Evolutionary conservation across 2,329 filamentous ascomycete genomes (phyloP), one percentile per base, ranked within the genome.

Genomic region (Sporothrix pallida): DNA sequence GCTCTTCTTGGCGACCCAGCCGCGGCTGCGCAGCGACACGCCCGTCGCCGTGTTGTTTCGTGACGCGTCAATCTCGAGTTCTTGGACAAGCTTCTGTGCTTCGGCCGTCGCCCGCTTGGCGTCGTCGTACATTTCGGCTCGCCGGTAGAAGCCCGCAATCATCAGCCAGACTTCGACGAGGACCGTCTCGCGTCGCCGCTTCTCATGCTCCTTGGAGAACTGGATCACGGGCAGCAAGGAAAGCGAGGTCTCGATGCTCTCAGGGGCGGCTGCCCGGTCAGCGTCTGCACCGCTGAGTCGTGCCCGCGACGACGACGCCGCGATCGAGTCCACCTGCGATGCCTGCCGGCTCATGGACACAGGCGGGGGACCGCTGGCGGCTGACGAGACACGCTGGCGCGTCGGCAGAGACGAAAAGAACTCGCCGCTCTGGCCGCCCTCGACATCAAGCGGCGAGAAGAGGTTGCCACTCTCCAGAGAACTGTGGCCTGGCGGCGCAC

Each of bases 101-200:
- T 98, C 96, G 12, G 90, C 87, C 42, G 95, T 89, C 7, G 95
- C 94, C 71, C 91, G 93, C 77, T 89, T 89, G 13, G 93, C 90
- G 80, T 98, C 95, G 23, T 95, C 91, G 72, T 90, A 89, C 84
- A 97, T 90, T 9, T 88, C 88, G 8, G 95, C 93, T 71, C 94
- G 89, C 42, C 94, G 89, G 80, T 98, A 99, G 76, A 98, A 91
- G 0, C 92, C 92, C 1, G 94, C 92, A 75, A 98, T 94, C 80
- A 96, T 92, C 9, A 98, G 86, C 96, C 96, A 99, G 46, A 98
- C 90, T 76, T 91, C 92, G 23, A 94, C 85, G 17, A 99, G 80
- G 12, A 90, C 84, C 7, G 83, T 83, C 46, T 82, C 84, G 62
- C 87, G 84, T 71, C 86, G 86, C 44, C 83, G 82, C 76, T 83